These are phyloP conservation scores for Russula sp. DNA, from an alignment of 768 basidiomycete genomes.

Conservation along the genomic window DNA sequence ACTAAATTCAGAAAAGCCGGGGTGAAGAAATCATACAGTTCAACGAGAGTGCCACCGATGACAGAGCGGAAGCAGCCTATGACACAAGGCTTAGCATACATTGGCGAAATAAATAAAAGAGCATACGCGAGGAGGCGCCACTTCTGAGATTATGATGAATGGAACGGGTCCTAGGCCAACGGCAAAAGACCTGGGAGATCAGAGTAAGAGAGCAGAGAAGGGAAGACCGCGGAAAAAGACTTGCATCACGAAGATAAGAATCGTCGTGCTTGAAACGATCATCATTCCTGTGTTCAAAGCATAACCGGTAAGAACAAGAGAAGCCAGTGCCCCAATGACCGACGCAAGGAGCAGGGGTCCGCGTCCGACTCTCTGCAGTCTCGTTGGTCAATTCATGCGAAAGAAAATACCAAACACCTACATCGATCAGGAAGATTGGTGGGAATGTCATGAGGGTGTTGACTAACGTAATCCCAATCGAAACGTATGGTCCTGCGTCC, in stretches of 20 bases:
- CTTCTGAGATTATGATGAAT: slow-evolving; percentile 88
- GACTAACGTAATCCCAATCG: slow-evolving; percentile 78
- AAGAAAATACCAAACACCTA: slow-evolving; percentile 35
- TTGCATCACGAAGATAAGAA: slow-evolving; percentile 78
- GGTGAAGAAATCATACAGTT: slow-evolving; percentile 24
- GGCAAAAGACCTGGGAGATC: slow-evolving; percentile 67
- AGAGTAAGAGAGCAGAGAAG: background rate
- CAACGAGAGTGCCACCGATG: slow-evolving; percentile 35
- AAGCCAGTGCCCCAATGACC: slow-evolving; percentile 59
- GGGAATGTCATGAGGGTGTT: slow-evolving; percentile 84
- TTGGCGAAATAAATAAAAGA: background rate
- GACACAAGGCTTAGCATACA: background rate
- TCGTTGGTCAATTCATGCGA: slow-evolving; percentile 1
- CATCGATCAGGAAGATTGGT: slow-evolving; percentile 84
- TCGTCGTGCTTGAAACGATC: slow-evolving; percentile 65
- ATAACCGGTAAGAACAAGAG: slow-evolving; percentile 64
- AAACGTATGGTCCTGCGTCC: slow-evolving; percentile 74
- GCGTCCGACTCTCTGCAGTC: slow-evolving; percentile 63
- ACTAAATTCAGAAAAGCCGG: background rate
- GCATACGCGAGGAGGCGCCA: slow-evolving; percentile 75
- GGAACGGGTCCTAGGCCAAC: slow-evolving; percentile 89
- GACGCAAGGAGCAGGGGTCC: slow-evolving; percentile 67
- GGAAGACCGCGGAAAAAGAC: slow-evolving; percentile 27
- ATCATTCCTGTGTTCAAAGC: slow-evolving; percentile 63
- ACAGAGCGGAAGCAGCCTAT: slow-evolving; percentile 35